phyloP scores from a whole-genome alignment of 2,329 filamentous ascomycete genomes.

The Verticillium klebahnii region DNA sequence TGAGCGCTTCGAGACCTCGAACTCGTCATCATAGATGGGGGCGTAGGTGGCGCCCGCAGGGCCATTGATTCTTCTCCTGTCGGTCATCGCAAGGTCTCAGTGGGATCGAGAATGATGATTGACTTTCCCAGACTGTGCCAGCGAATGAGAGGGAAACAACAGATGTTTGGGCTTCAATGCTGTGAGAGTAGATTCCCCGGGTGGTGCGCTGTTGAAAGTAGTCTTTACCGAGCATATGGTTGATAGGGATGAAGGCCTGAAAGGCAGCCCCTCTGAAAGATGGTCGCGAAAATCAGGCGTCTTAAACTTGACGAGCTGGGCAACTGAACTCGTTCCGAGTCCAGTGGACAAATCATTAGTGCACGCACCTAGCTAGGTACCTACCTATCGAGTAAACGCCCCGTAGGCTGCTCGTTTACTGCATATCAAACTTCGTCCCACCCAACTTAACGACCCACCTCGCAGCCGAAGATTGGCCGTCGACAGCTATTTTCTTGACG shows the following conservation, averaged over 20 bases:
- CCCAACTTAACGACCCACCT: neutral
- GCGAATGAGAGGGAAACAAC: neutral
- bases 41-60: slow-evolving; percentile 72
- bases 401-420: too few species aligned
- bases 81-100: slow-evolving; percentile 56
- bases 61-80: slow-evolving; percentile 86
- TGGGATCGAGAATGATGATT: neutral
- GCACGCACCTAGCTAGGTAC: too few species aligned
- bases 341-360: too few species aligned
- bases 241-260: neutral
- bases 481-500: slow-evolving; percentile 1
- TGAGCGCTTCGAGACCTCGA: slow-evolving; percentile 39
- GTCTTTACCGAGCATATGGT: neutral
- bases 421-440: too few species aligned
- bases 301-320: neutral
- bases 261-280: neutral
- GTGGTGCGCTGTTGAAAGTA: too few species aligned
- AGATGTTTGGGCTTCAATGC: too few species aligned
- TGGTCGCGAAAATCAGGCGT: neutral
- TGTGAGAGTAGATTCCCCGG: too few species aligned
- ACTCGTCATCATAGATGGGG: slow-evolving; percentile 61
- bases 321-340: too few species aligned
- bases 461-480: slow-evolving; percentile 5
- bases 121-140: neutral
- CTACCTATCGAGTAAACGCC: too few species aligned